A percentile compares a stretch with the other conserved stretches of the same genome.
Conservation (phyloP, 768 basidiomycete species). For the Chalciporus sphaerocephalus region DNA sequence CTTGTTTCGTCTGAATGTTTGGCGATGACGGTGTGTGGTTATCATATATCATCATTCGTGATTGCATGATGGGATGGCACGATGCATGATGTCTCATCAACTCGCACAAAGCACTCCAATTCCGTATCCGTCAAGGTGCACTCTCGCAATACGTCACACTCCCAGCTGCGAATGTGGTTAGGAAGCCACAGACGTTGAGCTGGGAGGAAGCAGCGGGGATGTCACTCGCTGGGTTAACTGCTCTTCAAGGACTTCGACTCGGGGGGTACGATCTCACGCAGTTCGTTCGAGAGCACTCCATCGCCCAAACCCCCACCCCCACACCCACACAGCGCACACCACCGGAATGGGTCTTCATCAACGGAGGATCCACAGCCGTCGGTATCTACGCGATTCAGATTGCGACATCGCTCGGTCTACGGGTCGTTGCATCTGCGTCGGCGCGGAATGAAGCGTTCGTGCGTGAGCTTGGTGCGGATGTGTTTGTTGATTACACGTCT, state of each 20-base stretch:
- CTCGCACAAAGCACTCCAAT: conserved; percentile 29
- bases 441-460: conserved; percentile 57
- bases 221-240: conserved; percentile 53
- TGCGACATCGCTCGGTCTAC: conserved; percentile 59
- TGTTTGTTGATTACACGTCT: conserved; percentile 63
- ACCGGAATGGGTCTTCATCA: conserved; percentile 56
- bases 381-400: conserved; percentile 71
- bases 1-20: no score
- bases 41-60: no score
- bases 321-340: neutral
- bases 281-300: neutral
- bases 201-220: conserved; percentile 60
- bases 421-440: conserved; percentile 57
- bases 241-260: conserved; percentile 50
- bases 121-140: conserved; percentile 46
- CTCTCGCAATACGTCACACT: conserved; percentile 54
- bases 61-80: no score
- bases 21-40: no score
- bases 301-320: neutral
- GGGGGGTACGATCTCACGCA: conserved; percentile 44
- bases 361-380: conserved; percentile 66
- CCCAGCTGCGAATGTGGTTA: conserved; percentile 20
- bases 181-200: conserved; percentile 44
- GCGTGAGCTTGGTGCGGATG: conserved; percentile 58
- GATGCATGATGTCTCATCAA: no score